phyloP scores from a whole-genome alignment of 148 eudicot genomes.

The Linanthus parryae region DNA sequence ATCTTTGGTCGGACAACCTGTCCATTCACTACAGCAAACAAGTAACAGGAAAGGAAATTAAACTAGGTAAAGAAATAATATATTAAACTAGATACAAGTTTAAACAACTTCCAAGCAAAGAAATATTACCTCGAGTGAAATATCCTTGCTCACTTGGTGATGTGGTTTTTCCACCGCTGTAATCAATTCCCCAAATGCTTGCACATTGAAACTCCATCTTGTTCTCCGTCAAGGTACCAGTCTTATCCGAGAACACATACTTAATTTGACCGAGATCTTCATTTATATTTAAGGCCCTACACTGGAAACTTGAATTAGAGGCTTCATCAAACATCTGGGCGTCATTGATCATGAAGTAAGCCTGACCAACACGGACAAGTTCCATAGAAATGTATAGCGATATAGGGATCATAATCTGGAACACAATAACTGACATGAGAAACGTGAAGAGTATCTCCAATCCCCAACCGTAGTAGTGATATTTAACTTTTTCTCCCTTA shows the following conservation, averaged over 20 bases:
- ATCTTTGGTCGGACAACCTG: conserved; percentile 73
- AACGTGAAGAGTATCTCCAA: conserved; percentile 84
- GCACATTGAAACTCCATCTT: conserved; percentile 98
- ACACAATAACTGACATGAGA: conserved; percentile 95
- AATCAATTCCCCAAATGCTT: conserved; percentile 84
- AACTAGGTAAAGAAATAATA: too few relatives aligned
- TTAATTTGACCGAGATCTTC: conserved; percentile 97
- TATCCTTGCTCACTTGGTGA: conserved; percentile 38
- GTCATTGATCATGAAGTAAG: conserved; percentile 91
- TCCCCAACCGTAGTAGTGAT: conserved; percentile 77
- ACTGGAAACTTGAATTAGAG: conserved; percentile 75
- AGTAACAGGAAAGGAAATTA: conserved; percentile 8
- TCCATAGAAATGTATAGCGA: conserved; percentile 98
- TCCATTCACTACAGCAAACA: conserved; percentile 47
- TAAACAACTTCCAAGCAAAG: not conserved
- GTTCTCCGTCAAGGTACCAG: conserved; percentile 97
- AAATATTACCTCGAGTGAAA: conserved; percentile 48
- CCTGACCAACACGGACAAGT: conserved; percentile 98
- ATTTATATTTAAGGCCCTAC: conserved; percentile 92
- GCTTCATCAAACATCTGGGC: conserved; percentile 57
- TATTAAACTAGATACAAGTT: not conserved
- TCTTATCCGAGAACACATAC: conserved; percentile 96
- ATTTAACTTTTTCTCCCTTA: conserved; percentile 31
- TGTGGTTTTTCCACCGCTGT: conserved; percentile 32
- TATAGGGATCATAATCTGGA: conserved; percentile 96